Base-by-base conservation (phyloP, 2,329 filamentous ascomycete genomes). In the Colletotrichum sp. region DNA sequence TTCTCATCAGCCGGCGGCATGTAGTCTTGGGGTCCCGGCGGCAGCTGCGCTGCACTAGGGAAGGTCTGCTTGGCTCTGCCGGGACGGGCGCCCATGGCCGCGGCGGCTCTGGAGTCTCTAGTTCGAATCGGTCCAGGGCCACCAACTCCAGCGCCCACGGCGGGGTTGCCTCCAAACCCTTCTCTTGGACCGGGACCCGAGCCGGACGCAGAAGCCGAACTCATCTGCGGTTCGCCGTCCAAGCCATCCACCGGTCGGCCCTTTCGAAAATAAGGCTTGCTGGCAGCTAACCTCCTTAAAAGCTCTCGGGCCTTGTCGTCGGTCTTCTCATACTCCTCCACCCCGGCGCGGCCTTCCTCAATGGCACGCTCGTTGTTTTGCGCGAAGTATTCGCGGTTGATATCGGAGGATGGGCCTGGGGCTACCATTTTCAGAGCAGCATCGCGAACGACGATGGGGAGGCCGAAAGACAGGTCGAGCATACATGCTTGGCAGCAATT, bases 401-500 rank as follows among this genome's bases (percentile, higher is more conserved):
- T 95, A 71, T 95, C 94, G 83, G 95, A 98, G 78, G 95, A 92
- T 1, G 97, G 97, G 0, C 97, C 97, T 0, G 97, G 96, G 1
- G 96, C 96, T 57, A 99, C 95, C 94, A 99, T 98, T 88, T 99
- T 99, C 78, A 99, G 89, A 7, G 98, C 97, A 5, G 97, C 97
- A 88, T 99, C 97, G 82, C 97, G 93, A 75, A 99, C 95, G 16
- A 96, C 95, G 82, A 99, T 98, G 13, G 97, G 97, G 32, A 99
- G 89, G 28, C 97, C 98, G 82, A 99, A 99, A 15, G 95, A 96
- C 76, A 99, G 88, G 89, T 99, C 97, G 69, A 99, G 93, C 95
- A 99, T 99, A 88, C 97, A 99, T 87, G 94, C 96, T 88, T 99
- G 97, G 83, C 97, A 99, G 88, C 97, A 99, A 88, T 99, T 99